These are phyloP conservation scores for Poronia punctata DNA, from an alignment of 495 filamentous ascomycete species.

Conservation along the genomic window DNA sequence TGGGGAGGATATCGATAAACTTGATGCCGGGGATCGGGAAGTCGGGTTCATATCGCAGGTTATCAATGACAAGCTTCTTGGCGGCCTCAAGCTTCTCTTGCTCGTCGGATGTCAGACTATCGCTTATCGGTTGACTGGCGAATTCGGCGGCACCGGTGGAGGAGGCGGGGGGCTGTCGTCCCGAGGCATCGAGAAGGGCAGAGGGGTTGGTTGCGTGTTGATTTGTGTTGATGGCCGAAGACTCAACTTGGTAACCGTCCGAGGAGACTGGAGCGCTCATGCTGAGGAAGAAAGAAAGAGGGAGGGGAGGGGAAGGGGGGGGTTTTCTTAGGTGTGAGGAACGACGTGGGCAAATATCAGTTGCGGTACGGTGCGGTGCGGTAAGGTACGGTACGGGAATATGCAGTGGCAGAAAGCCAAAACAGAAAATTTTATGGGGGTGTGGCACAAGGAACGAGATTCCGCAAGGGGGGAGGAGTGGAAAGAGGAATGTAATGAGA, in stretches of 20 bases:
- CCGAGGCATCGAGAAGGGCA: constrained; percentile 40
- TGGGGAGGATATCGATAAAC: constrained; percentile 97
- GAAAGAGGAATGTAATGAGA: constrained; percentile 18
- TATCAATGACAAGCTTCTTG: constrained; percentile 33
- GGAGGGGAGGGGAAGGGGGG: constrained; percentile 25
- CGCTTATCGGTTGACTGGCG: constrained; percentile 82
- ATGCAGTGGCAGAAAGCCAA: constrained; percentile 12
- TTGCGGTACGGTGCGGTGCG: no score
- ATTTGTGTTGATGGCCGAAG: constrained; percentile 26
- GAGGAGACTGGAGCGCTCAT: constrained; percentile 46
- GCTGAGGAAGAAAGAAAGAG: constrained; percentile 27
- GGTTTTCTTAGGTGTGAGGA: constrained; percentile 21
- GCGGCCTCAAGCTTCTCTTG: constrained; percentile 21
- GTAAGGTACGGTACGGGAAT: constrained; percentile 19
- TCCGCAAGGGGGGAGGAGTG: constrained; percentile 21
- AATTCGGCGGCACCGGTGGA: constrained; percentile 78
- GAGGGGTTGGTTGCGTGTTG: constrained; percentile 26
- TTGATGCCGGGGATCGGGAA: constrained; percentile 92
- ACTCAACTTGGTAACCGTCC: constrained; percentile 22
- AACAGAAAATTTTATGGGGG: constrained; percentile 26
- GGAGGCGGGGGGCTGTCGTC: constrained; percentile 53
- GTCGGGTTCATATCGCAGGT: constrained; percentile 70
- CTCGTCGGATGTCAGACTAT: constrained; percentile 17
- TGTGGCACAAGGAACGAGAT: constrained; percentile 22
- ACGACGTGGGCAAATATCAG: constrained; percentile 24